Percentiles rank a stretch among this genome's conserved stretches.
Evolutionary conservation across 768 basidiomycete genomes (phyloP).

Genomic region (Gloeophyllum trabeum): DNA sequence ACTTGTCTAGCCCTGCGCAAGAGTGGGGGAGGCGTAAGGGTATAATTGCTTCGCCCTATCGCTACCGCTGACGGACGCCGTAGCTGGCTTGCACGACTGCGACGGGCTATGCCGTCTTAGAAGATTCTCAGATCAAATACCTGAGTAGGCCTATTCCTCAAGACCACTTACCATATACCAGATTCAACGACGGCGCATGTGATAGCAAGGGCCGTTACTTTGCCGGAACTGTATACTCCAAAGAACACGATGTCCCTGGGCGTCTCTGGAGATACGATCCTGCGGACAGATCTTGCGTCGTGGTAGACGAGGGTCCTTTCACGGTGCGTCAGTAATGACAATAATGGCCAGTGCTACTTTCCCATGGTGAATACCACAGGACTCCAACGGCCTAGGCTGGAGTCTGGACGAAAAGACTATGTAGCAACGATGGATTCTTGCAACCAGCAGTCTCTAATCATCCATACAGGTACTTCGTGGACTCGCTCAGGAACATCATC

Average conservation of each 20-base stretch:
- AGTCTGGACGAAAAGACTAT: slow-evolving; percentile 49
- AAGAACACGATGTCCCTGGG: slow-evolving; percentile 38
- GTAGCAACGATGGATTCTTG: slow-evolving; percentile 20
- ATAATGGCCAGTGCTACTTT: slow-evolving; percentile 10
- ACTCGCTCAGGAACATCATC: slow-evolving; percentile 54
- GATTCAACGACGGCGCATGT: slow-evolving; percentile 67
- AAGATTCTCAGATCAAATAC: slow-evolving; percentile 32
- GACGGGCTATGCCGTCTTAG: slow-evolving; percentile 41
- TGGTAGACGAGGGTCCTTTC: slow-evolving; percentile 55
- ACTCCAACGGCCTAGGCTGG: slow-evolving; percentile 59
- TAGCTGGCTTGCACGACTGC: slow-evolving; percentile 54
- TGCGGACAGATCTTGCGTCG: slow-evolving; percentile 26
- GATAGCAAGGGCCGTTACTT: slow-evolving; percentile 54
- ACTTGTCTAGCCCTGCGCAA: slow-evolving; percentile 46
- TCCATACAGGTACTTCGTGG: slow-evolving; percentile 67
- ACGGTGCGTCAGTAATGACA: slow-evolving; percentile 32
- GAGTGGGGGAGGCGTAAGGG: slow-evolving; percentile 32
- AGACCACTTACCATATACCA: slow-evolving; percentile 28
- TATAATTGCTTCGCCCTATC: not conserved
- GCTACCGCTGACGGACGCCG: slow-evolving; percentile 2
- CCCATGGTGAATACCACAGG: slow-evolving; percentile 19
- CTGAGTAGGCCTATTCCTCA: slow-evolving; percentile 39
- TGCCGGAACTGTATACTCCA: slow-evolving; percentile 48
- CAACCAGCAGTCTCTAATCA: too few relatives aligned
- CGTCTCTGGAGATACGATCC: slow-evolving; percentile 52